phyloP scores from a whole-genome alignment of 2,329 filamentous ascomycete genomes.

The Proliferodiscus dingleyae region DNA sequence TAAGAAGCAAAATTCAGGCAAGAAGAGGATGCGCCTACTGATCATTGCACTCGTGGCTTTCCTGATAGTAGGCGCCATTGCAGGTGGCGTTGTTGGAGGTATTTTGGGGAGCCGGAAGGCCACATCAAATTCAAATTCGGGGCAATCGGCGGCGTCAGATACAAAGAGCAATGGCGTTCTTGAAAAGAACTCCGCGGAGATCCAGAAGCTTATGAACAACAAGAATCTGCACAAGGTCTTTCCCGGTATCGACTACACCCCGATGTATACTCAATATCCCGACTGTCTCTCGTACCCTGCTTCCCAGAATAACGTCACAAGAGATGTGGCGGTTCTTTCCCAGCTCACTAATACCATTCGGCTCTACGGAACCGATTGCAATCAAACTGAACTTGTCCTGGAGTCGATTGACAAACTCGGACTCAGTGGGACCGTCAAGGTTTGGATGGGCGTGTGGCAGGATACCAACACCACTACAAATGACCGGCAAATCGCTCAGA shows the following conservation, averaged over 20 bases:
- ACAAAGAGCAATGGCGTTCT: constrained; percentile 62
- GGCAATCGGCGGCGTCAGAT: constrained; percentile 56
- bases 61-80: constrained; percentile 65
- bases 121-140: constrained; percentile 21
- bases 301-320: constrained; percentile 90
- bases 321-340: constrained; percentile 83
- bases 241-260: constrained; percentile 92
- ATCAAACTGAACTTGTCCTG: constrained; percentile 91
- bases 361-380: constrained; percentile 93
- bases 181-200: constrained; percentile 68
- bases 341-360: constrained; percentile 85
- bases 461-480: constrained; percentile 81
- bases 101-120: constrained; percentile 51
- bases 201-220: constrained; percentile 78
- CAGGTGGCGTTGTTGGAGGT: constrained; percentile 70
- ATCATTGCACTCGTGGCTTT: constrained; percentile 60
- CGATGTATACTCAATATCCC: constrained; percentile 85
- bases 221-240: constrained; percentile 84
- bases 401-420: constrained; percentile 72
- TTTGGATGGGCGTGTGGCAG: constrained; percentile 95
- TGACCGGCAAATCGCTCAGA: constrained; percentile 71
- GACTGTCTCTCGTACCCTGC: constrained; percentile 72
- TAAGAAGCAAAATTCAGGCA: constrained; percentile 52
- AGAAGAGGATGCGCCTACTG: constrained; percentile 64
- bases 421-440: constrained; percentile 67